A percentile compares a stretch with the other conserved stretches of the same genome.
These are phyloP conservation scores for Coemansia sp. DNA, from an alignment of 192 early-diverging fungal genomes.

Conservation along the genomic window DNA sequence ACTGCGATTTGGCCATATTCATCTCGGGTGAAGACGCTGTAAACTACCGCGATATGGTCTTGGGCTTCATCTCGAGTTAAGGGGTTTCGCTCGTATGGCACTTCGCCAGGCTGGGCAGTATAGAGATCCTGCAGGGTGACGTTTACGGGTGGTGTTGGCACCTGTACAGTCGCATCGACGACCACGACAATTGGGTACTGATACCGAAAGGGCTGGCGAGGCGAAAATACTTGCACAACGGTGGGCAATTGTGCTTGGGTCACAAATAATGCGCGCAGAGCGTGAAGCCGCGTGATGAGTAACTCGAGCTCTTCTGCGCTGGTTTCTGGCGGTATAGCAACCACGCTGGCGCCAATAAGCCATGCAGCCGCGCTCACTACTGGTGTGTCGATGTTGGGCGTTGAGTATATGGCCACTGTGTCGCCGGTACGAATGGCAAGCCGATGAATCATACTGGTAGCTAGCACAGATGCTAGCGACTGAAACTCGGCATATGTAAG, in stretches of 20 bases:
- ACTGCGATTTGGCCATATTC: background rate
- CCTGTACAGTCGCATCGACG: background rate
- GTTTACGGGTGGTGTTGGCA: background rate
- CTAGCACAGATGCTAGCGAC: conserved; percentile 11
- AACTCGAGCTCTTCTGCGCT: conserved; percentile 10
- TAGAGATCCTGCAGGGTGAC: conserved; percentile 21
- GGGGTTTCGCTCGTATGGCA: conserved; percentile 7
- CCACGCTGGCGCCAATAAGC: conserved; percentile 27
- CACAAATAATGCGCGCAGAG: conserved; percentile 28
- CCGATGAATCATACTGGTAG: conserved; percentile 18
- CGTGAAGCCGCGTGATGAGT: conserved; percentile 16
- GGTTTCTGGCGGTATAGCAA: conserved; percentile 26
- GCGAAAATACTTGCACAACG: conserved; percentile 12
- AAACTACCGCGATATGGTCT: conserved; percentile 25
- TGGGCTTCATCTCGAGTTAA: conserved; percentile 25
- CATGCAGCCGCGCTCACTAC: conserved; percentile 38
- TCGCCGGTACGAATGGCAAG: conserved; percentile 8
- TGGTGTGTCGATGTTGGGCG: conserved; percentile 34
- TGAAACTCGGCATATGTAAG: conserved; percentile 23
- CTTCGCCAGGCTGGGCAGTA: background rate
- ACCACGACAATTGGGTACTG: background rate
- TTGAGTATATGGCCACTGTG: conserved; percentile 27
- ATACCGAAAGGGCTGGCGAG: background rate
- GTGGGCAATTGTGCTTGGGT: conserved; percentile 7
- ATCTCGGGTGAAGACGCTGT: conserved; percentile 14